phyloP scores from a whole-genome alignment of 2,329 filamentous ascomycete genomes.

The Bimuria novae-zelandiae region DNA sequence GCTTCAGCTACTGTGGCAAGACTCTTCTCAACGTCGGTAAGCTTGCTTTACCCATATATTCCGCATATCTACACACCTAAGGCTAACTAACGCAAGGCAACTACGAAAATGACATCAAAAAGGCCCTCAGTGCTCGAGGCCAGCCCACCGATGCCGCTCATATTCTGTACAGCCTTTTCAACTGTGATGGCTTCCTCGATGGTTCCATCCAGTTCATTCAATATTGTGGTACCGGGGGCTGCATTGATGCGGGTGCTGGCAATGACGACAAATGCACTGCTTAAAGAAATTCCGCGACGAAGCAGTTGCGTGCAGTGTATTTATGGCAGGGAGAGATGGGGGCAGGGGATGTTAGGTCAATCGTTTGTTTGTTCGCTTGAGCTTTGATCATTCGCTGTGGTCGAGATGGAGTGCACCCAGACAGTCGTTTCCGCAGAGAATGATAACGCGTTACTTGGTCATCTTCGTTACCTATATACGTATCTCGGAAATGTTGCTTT shows the following conservation, averaged over 20 bases:
- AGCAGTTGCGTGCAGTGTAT: too few species aligned
- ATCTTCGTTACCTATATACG: too few species aligned
- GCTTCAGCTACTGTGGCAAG: background rate
- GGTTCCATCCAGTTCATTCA: constrained; percentile 1
- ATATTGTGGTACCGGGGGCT: background rate
- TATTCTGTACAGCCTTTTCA: constrained; percentile 4
- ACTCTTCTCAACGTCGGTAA: background rate
- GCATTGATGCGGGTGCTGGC: constrained; percentile 1
- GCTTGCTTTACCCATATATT: background rate
- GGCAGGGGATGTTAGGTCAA: too few species aligned
- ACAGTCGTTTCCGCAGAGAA: too few species aligned
- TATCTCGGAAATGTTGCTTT: too few species aligned
- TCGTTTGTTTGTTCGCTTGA: too few species aligned
- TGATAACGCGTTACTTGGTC: too few species aligned
- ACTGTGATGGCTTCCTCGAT: background rate
- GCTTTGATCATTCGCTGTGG: too few species aligned
- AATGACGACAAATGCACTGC: constrained; percentile 3
- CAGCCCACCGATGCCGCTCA: constrained; percentile 3
- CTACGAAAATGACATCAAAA: background rate
- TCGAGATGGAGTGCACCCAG: too few species aligned
- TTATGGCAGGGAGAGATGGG: too few species aligned
- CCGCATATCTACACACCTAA: background rate
- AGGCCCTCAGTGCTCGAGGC: background rate
- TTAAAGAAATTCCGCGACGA: background rate
- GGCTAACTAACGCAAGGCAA: background rate